Evolutionary conservation across 805 yeast species (phyloP), one percentile per base, ranked within the genome.

Genomic region (Ogataea corticis): DNA sequence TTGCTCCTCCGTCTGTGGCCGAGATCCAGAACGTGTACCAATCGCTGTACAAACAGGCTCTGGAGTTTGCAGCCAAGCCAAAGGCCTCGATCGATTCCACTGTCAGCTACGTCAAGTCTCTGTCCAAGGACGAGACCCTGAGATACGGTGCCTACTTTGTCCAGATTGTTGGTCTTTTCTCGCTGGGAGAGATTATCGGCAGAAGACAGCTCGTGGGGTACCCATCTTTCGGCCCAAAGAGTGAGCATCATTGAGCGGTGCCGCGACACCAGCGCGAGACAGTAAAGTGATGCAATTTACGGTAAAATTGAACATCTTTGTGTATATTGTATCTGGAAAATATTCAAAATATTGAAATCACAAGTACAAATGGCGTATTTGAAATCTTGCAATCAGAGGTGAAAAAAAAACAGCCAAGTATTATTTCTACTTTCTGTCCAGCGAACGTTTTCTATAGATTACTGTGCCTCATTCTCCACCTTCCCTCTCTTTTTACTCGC

Each of bases 171-270:
- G 99, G 97, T 54, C 78, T 91, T 67, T 94, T 90, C 72, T 82
- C 97, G 21, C 76, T 92, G 38, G 99, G 99, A 66, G 99, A 94
- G 78, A 82, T 91, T 58, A 77, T 94, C 63, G 99, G 99, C 64
- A 89, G 98, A 78, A 86, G 98, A 77, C 82, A 87, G 62, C 59
- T 94, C 50, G 87, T 90, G 63, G 97, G 97, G 57, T 92, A 94
- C 77, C 87, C 87, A 63, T 62, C 76, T 14, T 76, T 69, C 57
- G 82, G 80, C 51, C 80, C 77, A 66, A 50, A 70, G 59, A 31
- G n/a, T 11, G 67, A 68, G 53, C 58, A 67, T 46, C 65, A 65
- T 49, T 50, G 46, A 48, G 44, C 25, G 25, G 9, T 21, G 25
- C 5, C 5, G 7, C 9, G 25, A 21, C 25, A 9, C 9, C 25